These are phyloP conservation scores for Neofusicoccum sp. DNA, from an alignment of 2,329 filamentous ascomycete genomes.

Conservation along the genomic window DNA sequence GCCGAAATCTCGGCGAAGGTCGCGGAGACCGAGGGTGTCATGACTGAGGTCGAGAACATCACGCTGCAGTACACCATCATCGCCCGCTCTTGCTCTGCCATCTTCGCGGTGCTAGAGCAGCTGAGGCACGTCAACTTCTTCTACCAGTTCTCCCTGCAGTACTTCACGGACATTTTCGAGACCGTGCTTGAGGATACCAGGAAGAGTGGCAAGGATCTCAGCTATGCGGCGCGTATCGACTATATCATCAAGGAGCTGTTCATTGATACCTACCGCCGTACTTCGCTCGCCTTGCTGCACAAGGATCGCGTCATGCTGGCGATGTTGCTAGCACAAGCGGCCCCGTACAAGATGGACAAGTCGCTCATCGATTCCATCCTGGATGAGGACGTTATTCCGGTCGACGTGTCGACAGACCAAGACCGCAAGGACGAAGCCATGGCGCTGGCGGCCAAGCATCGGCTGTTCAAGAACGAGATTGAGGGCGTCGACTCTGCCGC, in stretches of 20 bases:
- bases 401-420: slow-evolving; percentile 71
- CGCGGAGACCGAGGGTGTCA: slow-evolving; percentile 92
- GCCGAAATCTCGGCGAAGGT: slow-evolving; percentile 96
- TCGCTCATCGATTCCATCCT: slow-evolving; percentile 81
- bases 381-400: slow-evolving; percentile 71
- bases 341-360: slow-evolving; percentile 96
- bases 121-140: slow-evolving; percentile 98
- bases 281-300: slow-evolving; percentile 87
- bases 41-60: slow-evolving; percentile 95
- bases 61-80: slow-evolving; percentile 93
- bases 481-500: slow-evolving; percentile 59
- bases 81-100: slow-evolving; percentile 90
- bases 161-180: slow-evolving; percentile 97
- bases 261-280: slow-evolving; percentile 85
- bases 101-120: slow-evolving; percentile 95
- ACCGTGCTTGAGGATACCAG: slow-evolving; percentile 81
- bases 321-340: slow-evolving; percentile 90
- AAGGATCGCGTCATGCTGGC: slow-evolving; percentile 93
- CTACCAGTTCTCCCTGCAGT: slow-evolving; percentile 98
- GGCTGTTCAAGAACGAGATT: slow-evolving; percentile 70
- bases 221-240: slow-evolving; percentile 78
- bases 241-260: slow-evolving; percentile 91
- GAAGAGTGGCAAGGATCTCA: slow-evolving; percentile 65
- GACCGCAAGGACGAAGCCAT: slow-evolving; percentile 68
- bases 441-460: slow-evolving; percentile 64